Conservation (phyloP, 139 green algal species). For the Zygnema circumcarinatum region DNA sequence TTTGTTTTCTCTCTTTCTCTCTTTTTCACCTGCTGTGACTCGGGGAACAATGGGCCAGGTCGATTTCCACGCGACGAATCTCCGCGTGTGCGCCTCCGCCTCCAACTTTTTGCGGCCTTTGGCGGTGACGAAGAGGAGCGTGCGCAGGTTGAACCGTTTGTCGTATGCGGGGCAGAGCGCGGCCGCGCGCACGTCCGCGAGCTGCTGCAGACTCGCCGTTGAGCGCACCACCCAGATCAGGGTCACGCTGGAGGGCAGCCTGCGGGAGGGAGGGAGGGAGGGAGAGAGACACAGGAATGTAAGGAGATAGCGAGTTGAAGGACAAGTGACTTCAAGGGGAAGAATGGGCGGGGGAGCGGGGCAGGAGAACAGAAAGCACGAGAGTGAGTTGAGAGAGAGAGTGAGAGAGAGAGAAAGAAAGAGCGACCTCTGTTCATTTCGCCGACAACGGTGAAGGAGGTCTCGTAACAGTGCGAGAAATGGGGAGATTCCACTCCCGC, state of each 20-base stretch:
- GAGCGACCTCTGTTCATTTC: neutral
- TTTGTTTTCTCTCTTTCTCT: too few species aligned
- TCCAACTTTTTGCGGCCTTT: too few species aligned
- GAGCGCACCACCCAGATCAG: slow-evolving; percentile 12
- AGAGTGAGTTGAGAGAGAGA: neutral
- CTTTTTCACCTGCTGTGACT: too few species aligned
- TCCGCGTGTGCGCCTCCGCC: too few species aligned
- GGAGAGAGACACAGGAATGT: neutral
- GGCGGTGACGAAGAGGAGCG: neutral
- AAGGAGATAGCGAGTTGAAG: too few species aligned
- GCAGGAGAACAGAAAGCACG: neutral
- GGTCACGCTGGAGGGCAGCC: slow-evolving; percentile 6
- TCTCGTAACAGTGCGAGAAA: neutral
- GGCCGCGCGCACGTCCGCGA: neutral
- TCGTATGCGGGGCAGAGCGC: neutral
- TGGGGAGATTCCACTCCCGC: slow-evolving; percentile 17
- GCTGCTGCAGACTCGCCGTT: neutral
- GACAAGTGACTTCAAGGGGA: too few species aligned
- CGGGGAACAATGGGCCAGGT: too few species aligned
- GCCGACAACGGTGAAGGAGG: slow-evolving; percentile 3
- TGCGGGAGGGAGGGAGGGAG: neutral
- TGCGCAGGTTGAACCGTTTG: neutral
- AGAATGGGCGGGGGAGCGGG: neutral
- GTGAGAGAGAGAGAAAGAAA: neutral
- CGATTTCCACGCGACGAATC: too few species aligned